These are phyloP conservation scores for Ophiostoma populinum DNA, from an alignment of 2,329 filamentous ascomycete species.

Conservation along the genomic window DNA sequence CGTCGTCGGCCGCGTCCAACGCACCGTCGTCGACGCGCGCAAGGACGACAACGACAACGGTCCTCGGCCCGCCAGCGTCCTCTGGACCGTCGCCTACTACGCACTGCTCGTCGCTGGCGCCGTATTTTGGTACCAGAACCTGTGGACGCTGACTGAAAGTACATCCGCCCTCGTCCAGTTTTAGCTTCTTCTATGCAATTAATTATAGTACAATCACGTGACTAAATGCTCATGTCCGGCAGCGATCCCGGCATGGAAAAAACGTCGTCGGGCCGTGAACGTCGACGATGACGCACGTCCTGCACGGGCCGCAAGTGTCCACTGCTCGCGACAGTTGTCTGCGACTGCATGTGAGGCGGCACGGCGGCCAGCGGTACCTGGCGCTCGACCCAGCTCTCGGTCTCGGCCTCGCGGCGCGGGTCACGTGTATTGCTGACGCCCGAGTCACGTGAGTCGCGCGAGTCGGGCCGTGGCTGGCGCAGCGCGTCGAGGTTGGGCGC, in stretches of 20 bases:
- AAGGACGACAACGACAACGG: constrained; percentile 7
- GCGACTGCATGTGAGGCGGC: constrained; percentile 3
- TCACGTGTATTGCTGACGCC: constrained; percentile 16
- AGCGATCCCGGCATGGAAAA: constrained; percentile 31
- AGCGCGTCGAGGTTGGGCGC: constrained; percentile 2
- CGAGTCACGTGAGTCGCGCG: constrained; percentile 19
- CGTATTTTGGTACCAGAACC: constrained; percentile 47
- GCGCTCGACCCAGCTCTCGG: constrained; percentile 12
- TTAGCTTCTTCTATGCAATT: too few relatives aligned
- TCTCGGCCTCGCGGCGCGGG: constrained; percentile 15
- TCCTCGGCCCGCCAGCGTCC: constrained; percentile 14
- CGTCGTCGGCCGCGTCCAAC: constrained; percentile 60
- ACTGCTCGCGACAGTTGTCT: background rate
- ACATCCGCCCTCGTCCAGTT: constrained; percentile 26
- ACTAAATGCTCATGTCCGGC: constrained; percentile 20
- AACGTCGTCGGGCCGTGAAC: constrained; percentile 19
- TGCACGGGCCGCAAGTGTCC: constrained; percentile 10
- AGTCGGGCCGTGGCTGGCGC: constrained; percentile 9
- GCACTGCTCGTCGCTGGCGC: constrained; percentile 54
- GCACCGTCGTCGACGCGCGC: constrained; percentile 3
- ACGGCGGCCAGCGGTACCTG: constrained; percentile 11
- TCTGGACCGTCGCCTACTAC: constrained; percentile 71
- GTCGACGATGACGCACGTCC: constrained; percentile 21
- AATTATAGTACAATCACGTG: too few relatives aligned
- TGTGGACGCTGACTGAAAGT: constrained; percentile 60